A percentile compares a stretch with the other conserved stretches of the same genome.
Evolutionary conservation across 257 asterid species (phyloP).

Genomic region (Henckelia pumila): DNA sequence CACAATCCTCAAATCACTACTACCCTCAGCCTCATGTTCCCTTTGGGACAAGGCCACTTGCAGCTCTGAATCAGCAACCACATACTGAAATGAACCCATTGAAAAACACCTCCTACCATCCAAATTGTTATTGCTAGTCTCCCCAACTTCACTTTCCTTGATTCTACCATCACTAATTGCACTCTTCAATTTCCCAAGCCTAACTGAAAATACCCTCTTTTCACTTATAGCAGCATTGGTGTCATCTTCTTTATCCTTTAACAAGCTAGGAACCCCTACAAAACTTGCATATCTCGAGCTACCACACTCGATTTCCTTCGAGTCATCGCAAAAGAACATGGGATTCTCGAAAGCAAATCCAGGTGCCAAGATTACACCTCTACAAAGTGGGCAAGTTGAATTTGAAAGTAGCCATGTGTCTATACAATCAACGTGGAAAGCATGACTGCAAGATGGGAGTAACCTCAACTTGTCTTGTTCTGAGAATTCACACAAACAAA

Average conservation of each 20-base stretch:
- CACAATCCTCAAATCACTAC: conserved; percentile 27
- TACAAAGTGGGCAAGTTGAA: conserved; percentile 84
- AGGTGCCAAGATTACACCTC: conserved; percentile 66
- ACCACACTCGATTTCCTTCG: conserved; percentile 45
- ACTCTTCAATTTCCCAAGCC: conserved; percentile 77
- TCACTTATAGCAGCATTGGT: conserved; percentile 38
- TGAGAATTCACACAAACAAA: conserved; percentile 77
- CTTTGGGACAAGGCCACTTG: conserved; percentile 64
- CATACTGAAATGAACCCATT: conserved; percentile 94
- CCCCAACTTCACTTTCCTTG: conserved; percentile 57
- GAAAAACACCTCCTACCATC: conserved; percentile 90
- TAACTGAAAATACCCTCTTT: conserved; percentile 78
- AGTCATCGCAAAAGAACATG: conserved; percentile 46
- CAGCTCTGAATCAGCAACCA: conserved; percentile 79
- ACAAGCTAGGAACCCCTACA: conserved; percentile 28
- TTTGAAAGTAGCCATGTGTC: conserved; percentile 88
- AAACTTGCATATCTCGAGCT: conserved; percentile 27
- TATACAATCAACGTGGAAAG: conserved; percentile 85
- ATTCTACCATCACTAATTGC: conserved; percentile 24
- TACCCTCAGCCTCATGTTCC: conserved; percentile 26
- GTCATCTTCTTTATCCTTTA: conserved; percentile 35
- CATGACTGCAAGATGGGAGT: conserved; percentile 83
- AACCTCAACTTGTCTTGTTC: conserved; percentile 65
- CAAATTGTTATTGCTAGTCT: conserved; percentile 65
- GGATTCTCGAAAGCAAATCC: conserved; percentile 65